A percentile compares a stretch with the other conserved stretches of the same genome.
These are phyloP conservation scores for Komagataella kurtzmanii DNA, from an alignment of 805 yeast species.

Conservation along the genomic window DNA sequence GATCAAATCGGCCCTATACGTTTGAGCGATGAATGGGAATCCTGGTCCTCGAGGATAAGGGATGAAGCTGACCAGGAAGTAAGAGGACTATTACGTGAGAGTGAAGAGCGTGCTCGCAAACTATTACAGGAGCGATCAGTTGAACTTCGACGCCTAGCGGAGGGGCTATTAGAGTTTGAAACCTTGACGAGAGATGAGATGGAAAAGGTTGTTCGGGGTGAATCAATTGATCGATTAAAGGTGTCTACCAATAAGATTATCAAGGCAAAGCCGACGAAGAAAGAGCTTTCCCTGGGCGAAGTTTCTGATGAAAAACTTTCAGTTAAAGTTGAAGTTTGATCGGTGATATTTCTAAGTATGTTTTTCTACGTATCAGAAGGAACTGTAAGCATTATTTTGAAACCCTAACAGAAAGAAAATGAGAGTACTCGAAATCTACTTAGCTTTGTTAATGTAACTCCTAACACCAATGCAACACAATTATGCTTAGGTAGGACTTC, in stretches of 20 bases:
- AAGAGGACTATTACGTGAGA: slow-evolving; percentile 52
- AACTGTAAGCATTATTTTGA: too few species aligned
- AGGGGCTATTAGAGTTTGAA: slow-evolving; percentile 90
- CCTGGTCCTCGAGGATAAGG: slow-evolving; percentile 83
- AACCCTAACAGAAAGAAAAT: background rate
- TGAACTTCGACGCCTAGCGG: slow-evolving; percentile 81
- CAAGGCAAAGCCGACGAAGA: slow-evolving; percentile 15
- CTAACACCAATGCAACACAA: background rate
- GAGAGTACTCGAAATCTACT: background rate
- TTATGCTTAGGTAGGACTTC: background rate
- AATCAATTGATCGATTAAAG: slow-evolving; percentile 53
- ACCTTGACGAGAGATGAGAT: slow-evolving; percentile 87
- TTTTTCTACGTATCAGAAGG: background rate
- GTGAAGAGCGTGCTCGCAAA: slow-evolving; percentile 70
- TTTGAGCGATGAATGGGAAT: slow-evolving; percentile 82
- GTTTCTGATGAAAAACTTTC: background rate
- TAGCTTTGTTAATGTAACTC: too few species aligned
- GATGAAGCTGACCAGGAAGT: slow-evolving; percentile 92
- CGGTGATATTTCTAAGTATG: background rate
- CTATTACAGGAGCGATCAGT: slow-evolving; percentile 44
- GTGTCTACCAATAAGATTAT: slow-evolving; percentile 66
- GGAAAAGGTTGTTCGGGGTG: slow-evolving; percentile 75
- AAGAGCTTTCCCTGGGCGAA: background rate
- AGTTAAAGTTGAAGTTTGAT: background rate
- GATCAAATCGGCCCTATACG: slow-evolving; percentile 86